Conservation (phyloP, 2,329 filamentous ascomycete genomes). For the Hymenoscyphus infarciens region DNA sequence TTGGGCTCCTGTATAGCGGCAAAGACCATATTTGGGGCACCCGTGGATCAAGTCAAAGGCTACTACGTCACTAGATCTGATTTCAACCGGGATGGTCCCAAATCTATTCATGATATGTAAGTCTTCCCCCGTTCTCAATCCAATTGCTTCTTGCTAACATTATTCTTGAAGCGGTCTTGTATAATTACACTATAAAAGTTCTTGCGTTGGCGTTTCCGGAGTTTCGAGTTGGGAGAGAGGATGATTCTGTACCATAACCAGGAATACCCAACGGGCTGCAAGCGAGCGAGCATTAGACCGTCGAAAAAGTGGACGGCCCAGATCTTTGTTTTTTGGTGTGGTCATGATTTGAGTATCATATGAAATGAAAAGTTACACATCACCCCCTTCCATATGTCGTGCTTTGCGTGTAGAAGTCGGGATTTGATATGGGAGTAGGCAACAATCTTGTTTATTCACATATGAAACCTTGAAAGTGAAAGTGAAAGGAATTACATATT, state of each 20-base stretch:
- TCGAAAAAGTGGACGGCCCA: not conserved
- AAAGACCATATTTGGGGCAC: constrained; percentile 67
- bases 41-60: constrained; percentile 54
- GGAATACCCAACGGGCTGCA: constrained; percentile 3
- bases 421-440: not conserved
- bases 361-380: not conserved
- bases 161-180: not conserved
- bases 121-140: not conserved
- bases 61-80: constrained; percentile 61
- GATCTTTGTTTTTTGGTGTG: not conserved
- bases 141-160: not conserved
- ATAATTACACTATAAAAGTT: constrained; percentile 3
- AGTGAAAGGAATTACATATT: no score
- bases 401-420: not conserved
- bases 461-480: not conserved
- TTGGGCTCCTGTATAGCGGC: constrained; percentile 70
- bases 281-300: constrained; percentile 1
- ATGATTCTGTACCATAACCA: constrained; percentile 6
- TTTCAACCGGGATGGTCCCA: constrained; percentile 36
- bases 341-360: not conserved
- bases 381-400: not conserved
- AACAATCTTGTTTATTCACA: not conserved
- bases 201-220: constrained; percentile 1
- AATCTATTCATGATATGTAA: constrained; percentile 37
- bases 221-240: not conserved